phyloP scores from a whole-genome alignment of 352 stramenopile species.

The Globisporangium irregulare region DNA sequence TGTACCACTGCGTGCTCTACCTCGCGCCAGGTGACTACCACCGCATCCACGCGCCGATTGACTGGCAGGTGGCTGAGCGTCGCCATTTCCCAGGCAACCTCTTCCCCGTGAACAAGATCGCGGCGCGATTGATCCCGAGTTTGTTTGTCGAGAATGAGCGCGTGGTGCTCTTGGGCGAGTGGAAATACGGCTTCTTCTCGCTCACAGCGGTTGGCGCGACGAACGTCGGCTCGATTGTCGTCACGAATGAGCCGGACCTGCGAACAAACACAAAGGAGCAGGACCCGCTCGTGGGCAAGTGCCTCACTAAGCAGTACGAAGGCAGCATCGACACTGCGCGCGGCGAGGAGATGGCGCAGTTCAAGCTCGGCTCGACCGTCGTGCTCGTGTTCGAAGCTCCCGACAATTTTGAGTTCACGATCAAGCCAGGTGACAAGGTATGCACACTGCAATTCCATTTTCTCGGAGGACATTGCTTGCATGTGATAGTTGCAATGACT shows the following conservation, averaged over 20 bases:
- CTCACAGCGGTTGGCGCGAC: constrained; percentile 82
- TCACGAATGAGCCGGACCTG: constrained; percentile 68
- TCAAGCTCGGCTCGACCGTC: constrained; percentile 85
- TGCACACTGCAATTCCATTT: background rate
- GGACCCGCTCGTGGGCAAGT: constrained; percentile 50
- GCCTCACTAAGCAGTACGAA: constrained; percentile 48
- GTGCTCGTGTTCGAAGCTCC: constrained; percentile 85
- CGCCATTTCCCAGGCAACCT: constrained; percentile 83
- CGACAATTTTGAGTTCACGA: constrained; percentile 70
- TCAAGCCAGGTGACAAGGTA: constrained; percentile 76
- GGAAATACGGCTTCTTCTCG: constrained; percentile 81
- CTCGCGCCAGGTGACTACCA: constrained; percentile 86
- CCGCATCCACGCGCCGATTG: constrained; percentile 78
- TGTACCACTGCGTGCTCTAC: constrained; percentile 83
- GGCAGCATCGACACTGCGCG: constrained; percentile 31
- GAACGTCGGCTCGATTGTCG: constrained; percentile 83
- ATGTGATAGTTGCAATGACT: background rate
- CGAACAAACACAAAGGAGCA: constrained; percentile 59
- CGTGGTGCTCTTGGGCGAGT: constrained; percentile 67
- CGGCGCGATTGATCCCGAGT: constrained; percentile 64
- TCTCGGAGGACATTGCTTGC: background rate
- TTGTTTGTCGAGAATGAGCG: constrained; percentile 86
- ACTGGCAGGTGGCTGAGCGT: constrained; percentile 71
- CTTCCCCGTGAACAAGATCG: constrained; percentile 73
- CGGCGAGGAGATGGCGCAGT: constrained; percentile 77